phyloP scores from a whole-genome alignment of 768 basidiomycete species.

The Holtermanniella nyarrowii region DNA sequence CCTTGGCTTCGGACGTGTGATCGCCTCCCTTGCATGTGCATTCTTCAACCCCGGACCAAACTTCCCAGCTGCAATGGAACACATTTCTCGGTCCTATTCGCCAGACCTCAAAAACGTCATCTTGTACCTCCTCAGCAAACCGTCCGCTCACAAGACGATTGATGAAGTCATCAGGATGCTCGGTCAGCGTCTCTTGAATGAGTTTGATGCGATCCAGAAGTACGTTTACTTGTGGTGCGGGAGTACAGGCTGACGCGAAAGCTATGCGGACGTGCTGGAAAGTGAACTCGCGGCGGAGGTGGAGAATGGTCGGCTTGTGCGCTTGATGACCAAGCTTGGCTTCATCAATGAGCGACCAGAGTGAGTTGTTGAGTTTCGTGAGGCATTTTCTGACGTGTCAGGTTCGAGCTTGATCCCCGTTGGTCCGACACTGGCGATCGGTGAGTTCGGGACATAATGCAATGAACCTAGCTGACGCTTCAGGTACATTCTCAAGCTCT shows the following conservation, averaged over 20 bases:
- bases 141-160: constrained; percentile 56
- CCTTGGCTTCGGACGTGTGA: constrained; percentile 68
- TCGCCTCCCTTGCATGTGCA: constrained; percentile 67
- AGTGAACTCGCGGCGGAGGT: constrained; percentile 74
- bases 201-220: constrained; percentile 76
- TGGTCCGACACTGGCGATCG: constrained; percentile 99
- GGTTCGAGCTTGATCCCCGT: constrained; percentile 85
- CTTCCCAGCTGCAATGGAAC: constrained; percentile 62
- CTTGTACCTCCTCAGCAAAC: constrained; percentile 63
- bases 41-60: constrained; percentile 57
- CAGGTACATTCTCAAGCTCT: constrained; percentile 86
- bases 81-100: constrained; percentile 62
- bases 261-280: constrained; percentile 72
- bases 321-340: constrained; percentile 83
- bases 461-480: neutral
- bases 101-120: constrained; percentile 71
- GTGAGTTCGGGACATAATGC: constrained; percentile 2
- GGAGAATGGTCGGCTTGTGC: constrained; percentile 84
- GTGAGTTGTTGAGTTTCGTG: constrained; percentile 47
- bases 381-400: constrained; percentile 31
- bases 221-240: constrained; percentile 41
- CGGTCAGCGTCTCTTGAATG: constrained; percentile 57
- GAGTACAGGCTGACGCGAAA: constrained; percentile 36
- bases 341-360: constrained; percentile 99
- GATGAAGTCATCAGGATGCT: constrained; percentile 73